A percentile compares a stretch with the other conserved stretches of the same genome.
Conservation (phyloP, 2,329 filamentous ascomycete genomes). For the Alternaria gansuensis region DNA sequence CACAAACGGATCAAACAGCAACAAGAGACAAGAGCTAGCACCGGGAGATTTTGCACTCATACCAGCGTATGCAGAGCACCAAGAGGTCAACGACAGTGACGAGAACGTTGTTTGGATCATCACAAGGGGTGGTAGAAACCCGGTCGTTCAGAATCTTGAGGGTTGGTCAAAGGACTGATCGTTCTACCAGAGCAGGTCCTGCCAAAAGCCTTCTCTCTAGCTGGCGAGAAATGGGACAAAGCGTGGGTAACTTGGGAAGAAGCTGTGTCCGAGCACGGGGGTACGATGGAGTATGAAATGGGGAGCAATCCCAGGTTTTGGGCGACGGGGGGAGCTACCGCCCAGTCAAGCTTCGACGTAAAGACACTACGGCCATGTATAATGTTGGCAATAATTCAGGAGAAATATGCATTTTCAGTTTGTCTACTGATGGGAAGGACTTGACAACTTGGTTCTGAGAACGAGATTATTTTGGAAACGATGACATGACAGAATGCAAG, state of each 20-base stretch:
- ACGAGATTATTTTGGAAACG: neutral
- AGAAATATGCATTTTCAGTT: neutral
- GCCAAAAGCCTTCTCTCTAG: neutral
- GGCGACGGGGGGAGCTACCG: slow-evolving; percentile 67
- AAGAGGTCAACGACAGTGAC: slow-evolving; percentile 72
- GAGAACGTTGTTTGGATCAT: slow-evolving; percentile 72
- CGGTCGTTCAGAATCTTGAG: slow-evolving; percentile 69
- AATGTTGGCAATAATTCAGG: neutral
- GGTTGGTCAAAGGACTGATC: slow-evolving; percentile 60
- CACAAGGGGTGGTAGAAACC: slow-evolving; percentile 67
- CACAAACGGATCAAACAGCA: slow-evolving; percentile 56
- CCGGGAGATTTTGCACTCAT: slow-evolving; percentile 75
- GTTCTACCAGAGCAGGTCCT: slow-evolving; percentile 7
- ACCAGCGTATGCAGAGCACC: slow-evolving; percentile 75
- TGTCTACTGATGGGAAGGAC: neutral
- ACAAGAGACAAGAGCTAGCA: slow-evolving; percentile 65
- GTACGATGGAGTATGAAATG: slow-evolving; percentile 71
- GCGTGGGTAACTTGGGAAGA: slow-evolving; percentile 73
- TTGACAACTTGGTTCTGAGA: neutral
- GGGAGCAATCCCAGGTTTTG: slow-evolving; percentile 62
- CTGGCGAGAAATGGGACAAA: slow-evolving; percentile 67
- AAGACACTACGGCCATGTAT: neutral
- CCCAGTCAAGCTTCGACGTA: slow-evolving; percentile 64
- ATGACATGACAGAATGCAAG: neutral
- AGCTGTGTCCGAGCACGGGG: slow-evolving; percentile 69